Base-by-base conservation (phyloP, 2,329 filamentous ascomycete species). In the Coniella vitis region DNA sequence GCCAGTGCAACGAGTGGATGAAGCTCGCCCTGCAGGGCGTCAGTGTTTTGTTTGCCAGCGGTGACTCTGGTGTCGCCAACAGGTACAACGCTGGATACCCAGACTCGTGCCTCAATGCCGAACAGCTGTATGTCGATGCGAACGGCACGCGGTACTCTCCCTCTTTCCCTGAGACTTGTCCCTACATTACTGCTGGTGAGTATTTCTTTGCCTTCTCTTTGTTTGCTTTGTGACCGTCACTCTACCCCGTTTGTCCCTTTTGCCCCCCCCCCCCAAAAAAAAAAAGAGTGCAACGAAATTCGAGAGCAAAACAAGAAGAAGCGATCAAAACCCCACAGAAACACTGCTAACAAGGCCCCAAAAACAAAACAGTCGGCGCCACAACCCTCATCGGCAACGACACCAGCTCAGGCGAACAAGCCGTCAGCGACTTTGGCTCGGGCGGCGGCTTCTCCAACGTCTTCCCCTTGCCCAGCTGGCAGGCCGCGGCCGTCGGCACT, bases 11-110 rank as follows among this genome's bases (percentile, higher is more conserved):
- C 47, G 69, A 75, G 59, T 73, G 75, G 56, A 65, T 78, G 58
- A 78, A 79, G 60, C 69, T 79, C 0, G 72, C 68, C 4, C 63
- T 74, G 13, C 69, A 71, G 52, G 73, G 73, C 44, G 62, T 71
- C 9, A 74, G 70, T 0, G 60, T 74, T 8, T 59, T 76, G 20
- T 69, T 73, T 38, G 70, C 73, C 2, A 71, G 69, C 1, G 74
- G 74, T 36, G 73, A 76, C 57, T 62, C 63, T 21, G 72, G 73
- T n/a, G 51, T 49, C 3, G 49, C 49, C 31, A 51, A 48, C 29
- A 37, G 49, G 7, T 52, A 48, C 17, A 52, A 52, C 10, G 45
- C 49, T 8, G 49, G 46, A 0, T 49, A 52, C 19, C 49, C 49
- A 20, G 22, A 49, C 19, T 45, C 49, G 0, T 52, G 49, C 38